Conservation (phyloP, 768 basidiomycete genomes). For the Phanerodontia chrysosporium region DNA sequence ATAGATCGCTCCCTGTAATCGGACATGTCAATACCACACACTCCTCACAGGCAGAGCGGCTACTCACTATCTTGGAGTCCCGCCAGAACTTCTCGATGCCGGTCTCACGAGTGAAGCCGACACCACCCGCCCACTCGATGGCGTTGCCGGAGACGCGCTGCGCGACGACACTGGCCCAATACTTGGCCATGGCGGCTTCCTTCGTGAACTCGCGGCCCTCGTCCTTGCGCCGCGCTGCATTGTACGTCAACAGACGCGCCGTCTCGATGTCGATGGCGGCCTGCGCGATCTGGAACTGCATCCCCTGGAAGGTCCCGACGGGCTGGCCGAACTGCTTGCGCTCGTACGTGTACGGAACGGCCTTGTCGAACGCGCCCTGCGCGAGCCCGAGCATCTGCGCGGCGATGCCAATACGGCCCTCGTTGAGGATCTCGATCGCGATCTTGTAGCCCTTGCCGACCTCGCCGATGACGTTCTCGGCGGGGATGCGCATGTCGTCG, state of each 20-base stretch:
- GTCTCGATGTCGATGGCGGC: constrained; percentile 87
- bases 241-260: constrained; percentile 90
- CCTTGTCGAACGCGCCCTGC: constrained; percentile 93
- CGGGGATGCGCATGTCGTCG: constrained; percentile 85
- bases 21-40: background rate
- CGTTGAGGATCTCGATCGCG: constrained; percentile 95
- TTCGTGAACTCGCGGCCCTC: constrained; percentile 82
- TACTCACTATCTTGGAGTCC: constrained; percentile 90
- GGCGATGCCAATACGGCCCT: constrained; percentile 96
- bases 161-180: constrained; percentile 84
- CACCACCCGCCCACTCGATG: constrained; percentile 95
- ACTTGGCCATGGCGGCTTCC: constrained; percentile 99
- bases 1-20: constrained; percentile 74
- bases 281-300: constrained; percentile 92
- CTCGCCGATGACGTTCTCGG: constrained; percentile 88
- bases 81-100: constrained; percentile 97
- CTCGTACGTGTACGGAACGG: constrained; percentile 92
- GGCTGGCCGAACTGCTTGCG: constrained; percentile 93
- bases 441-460: constrained; percentile 94
- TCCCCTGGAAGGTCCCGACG: constrained; percentile 92
- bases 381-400: constrained; percentile 99
- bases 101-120: constrained; percentile 90
- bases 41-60: background rate
- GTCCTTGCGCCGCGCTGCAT: constrained; percentile 93
- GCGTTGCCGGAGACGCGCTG: constrained; percentile 83